A percentile compares a stretch with the other conserved stretches of the same genome.
Conservation (phyloP, 805 yeast species). For the Metschnikowia matae region DNA sequence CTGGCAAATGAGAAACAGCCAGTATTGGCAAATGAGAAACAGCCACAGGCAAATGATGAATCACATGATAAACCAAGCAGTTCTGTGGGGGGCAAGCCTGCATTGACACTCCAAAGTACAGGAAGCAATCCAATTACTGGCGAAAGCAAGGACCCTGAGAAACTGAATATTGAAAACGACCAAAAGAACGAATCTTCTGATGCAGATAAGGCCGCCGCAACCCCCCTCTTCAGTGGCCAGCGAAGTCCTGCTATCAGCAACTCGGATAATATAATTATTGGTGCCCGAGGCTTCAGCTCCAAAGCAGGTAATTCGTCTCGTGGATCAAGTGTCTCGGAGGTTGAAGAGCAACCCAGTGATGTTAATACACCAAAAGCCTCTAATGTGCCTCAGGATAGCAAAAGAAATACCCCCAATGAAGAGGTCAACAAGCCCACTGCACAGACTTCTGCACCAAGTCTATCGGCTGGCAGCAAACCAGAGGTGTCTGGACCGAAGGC, state of each 20-base stretch:
- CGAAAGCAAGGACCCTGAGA: not conserved
- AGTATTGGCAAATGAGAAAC: not conserved
- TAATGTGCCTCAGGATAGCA: not conserved
- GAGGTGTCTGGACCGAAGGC: not conserved
- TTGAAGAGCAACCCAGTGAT: not conserved
- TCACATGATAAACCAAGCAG: not conserved
- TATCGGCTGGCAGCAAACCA: not conserved
- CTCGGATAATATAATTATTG: constrained; percentile 3
- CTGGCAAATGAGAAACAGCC: not conserved
- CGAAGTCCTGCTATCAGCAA: constrained; percentile 4
- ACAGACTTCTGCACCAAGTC: not conserved
- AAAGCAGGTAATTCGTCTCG: not conserved
- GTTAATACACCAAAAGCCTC: not conserved
- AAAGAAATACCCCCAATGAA: not conserved
- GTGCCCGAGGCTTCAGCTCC: constrained; percentile 2
- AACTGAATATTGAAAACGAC: not conserved
- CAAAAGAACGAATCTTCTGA: not conserved
- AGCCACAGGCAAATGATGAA: no score
- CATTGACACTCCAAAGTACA: not conserved
- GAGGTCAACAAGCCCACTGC: not conserved
- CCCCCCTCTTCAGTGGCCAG: not conserved
- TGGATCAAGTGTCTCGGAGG: not conserved
- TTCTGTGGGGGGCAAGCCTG: not conserved
- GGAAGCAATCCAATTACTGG: not conserved
- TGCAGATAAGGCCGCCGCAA: not conserved